Base-by-base conservation (phyloP, 495 filamentous ascomycete species). In the Aspergillus sclerotioniger region DNA sequence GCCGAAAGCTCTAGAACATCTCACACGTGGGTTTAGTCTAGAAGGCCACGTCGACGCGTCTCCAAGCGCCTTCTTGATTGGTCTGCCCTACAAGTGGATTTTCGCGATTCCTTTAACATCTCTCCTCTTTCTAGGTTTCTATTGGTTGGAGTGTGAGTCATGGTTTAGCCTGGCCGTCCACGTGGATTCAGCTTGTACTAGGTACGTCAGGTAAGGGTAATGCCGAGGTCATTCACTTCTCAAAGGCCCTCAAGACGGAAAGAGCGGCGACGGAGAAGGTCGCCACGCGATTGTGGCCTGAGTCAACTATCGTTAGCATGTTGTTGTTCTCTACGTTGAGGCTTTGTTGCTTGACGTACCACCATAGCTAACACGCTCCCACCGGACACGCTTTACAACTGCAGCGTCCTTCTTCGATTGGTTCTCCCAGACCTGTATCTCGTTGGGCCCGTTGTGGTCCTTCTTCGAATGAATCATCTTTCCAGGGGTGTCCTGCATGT, bases 241-340 rank as follows among this genome's bases (percentile, higher is more conserved):
- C 82, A 62, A 91, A 91, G 0, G 86, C 80, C 53, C 86, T 77
- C 66, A 88, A 73, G 13, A 87, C 81, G 2, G 88, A 87, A 10
- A 88, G 65, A 9, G 80, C 67, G 10, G 90, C 82, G 10, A 72
- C 72, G 12, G 80, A 80, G 50, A 76, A 80, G 10, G 76, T 71
- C 32, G 79, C 77, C 20, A 83, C 75, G 21, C 72, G 66, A 54
- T 83, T 80, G 58, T 83, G 81, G 8, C 79, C 80, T 71, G 59
- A 25, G 12, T 15, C 21, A 46, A 41, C 62, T 39, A 65, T 54
- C 17, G 20, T 48, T 35, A 51, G 31, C 16, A 3, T 1, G 33
- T 8, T 9, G 9, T 37, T 9, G 8, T 37, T 37, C 7, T 8
- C 33, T 37, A 15, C 13, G 9, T 37, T 9, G 33, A 37, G 33